These are phyloP conservation scores for Cystofilobasidium ferigula DNA, from an alignment of 768 basidiomycete genomes.

Conservation along the genomic window DNA sequence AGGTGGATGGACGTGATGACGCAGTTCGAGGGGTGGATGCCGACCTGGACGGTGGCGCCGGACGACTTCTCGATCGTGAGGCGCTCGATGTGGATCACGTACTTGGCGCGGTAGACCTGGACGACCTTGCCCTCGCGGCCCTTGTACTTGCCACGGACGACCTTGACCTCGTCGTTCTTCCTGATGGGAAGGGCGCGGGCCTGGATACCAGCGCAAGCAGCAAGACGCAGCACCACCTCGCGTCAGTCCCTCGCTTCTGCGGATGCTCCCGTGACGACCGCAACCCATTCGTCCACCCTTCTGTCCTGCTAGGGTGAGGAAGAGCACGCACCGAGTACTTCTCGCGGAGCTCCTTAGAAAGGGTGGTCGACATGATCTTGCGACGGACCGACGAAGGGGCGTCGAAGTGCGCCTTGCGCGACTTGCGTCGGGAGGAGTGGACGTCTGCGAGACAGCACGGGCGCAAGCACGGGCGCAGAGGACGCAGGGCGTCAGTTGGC, in stretches of 20 bases:
- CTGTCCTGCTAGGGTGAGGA: background rate
- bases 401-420: slow-evolving; percentile 93
- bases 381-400: slow-evolving; percentile 90
- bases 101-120: slow-evolving; percentile 92
- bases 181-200: slow-evolving; percentile 85
- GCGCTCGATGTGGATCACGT: slow-evolving; percentile 96
- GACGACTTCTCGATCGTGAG: slow-evolving; percentile 96
- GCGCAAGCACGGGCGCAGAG: background rate
- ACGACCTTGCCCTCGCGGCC: slow-evolving; percentile 97
- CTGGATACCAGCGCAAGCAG: slow-evolving; percentile 40
- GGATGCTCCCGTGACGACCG: too few species aligned
- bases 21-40: slow-evolving; percentile 93
- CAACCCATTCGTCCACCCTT: too few species aligned
- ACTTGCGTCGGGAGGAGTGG: slow-evolving; percentile 63
- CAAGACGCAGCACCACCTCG: background rate
- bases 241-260: too few species aligned
- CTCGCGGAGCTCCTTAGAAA: slow-evolving; percentile 84
- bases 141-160: slow-evolving; percentile 96
- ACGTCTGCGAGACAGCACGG: slow-evolving; percentile 17
- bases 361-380: slow-evolving; percentile 93
- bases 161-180: slow-evolving; percentile 85
- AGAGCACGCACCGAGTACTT: slow-evolving; percentile 69
- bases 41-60: slow-evolving; percentile 83
- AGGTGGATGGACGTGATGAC: slow-evolving; percentile 86
- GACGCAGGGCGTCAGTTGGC: background rate